Percentiles rank a stretch among this genome's conserved stretches.
Conservation (phyloP, 2,329 filamentous ascomycete genomes). For the Penicillium concentricum region DNA sequence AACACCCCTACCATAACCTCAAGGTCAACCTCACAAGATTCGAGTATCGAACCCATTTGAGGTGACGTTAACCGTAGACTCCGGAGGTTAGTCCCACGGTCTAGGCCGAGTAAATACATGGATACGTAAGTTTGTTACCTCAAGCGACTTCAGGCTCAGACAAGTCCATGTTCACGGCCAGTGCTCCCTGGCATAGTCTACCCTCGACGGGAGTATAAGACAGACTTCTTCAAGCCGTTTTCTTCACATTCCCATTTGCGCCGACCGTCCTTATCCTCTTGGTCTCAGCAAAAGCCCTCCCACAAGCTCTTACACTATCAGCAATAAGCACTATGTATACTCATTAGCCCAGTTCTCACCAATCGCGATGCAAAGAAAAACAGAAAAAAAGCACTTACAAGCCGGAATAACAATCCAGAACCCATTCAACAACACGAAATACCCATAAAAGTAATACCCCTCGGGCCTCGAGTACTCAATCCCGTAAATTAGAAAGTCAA, state of each 20-base stretch:
- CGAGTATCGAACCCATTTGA: too few relatives aligned
- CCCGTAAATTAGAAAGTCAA: constrained; percentile 48
- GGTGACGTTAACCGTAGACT: too few relatives aligned
- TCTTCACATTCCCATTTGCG: background rate
- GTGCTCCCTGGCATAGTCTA: too few relatives aligned
- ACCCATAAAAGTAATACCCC: constrained; percentile 47
- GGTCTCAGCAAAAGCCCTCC: background rate
- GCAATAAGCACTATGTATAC: background rate
- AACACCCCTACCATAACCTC: too few relatives aligned
- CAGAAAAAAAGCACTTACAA: background rate
- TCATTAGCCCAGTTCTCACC: background rate
- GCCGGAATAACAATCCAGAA: background rate
- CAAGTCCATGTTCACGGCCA: too few relatives aligned
- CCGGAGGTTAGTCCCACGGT: too few relatives aligned
- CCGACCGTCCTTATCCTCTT: background rate
- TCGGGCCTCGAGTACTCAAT: constrained; percentile 51
- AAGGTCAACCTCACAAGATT: too few relatives aligned
- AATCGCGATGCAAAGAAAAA: background rate
- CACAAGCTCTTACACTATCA: background rate
- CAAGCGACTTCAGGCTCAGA: too few relatives aligned
- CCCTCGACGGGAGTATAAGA: too few relatives aligned
- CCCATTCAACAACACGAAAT: background rate
- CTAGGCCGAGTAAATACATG: too few relatives aligned
- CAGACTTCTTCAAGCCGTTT: background rate
- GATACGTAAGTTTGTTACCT: too few relatives aligned